Percentiles rank a stretch among this genome's conserved stretches.
Conservation (phyloP, 441 rosid species). For the Viola pubescens region DNA sequence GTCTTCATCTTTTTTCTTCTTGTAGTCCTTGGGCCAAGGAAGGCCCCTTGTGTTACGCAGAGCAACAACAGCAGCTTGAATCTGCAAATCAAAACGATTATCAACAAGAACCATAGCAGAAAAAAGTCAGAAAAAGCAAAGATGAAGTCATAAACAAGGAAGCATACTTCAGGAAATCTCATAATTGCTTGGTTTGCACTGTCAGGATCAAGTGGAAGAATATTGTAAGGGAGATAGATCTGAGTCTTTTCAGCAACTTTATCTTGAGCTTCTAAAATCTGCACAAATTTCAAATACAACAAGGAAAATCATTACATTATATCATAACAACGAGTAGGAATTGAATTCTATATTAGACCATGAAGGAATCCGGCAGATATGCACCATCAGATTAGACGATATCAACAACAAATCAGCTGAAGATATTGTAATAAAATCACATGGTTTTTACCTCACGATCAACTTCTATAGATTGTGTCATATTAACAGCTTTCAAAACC, state of each 20-base stretch:
- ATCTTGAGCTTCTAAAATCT: conserved; percentile 92
- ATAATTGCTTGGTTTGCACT: conserved; percentile 96
- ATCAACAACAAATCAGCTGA: conserved; percentile 3
- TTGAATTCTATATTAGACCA: too few species aligned
- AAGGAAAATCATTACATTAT: conserved; percentile 4
- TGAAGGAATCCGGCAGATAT: background rate
- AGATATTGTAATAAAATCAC: conserved; percentile 6
- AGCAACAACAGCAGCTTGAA: conserved; percentile 86
- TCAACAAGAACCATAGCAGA: conserved; percentile 9
- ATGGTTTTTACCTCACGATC: conserved; percentile 70
- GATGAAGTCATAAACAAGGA: conserved; percentile 16
- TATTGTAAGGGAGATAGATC: conserved; percentile 83
- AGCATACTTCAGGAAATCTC: conserved; percentile 87
- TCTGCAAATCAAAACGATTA: conserved; percentile 34
- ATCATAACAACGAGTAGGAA: too few species aligned
- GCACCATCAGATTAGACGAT: background rate
- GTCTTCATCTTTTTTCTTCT: conserved; percentile 79
- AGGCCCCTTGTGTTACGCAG: conserved; percentile 97
- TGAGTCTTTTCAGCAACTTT: conserved; percentile 93
- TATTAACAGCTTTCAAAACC: conserved; percentile 93
- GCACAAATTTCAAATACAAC: conserved; percentile 19
- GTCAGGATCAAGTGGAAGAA: conserved; percentile 97
- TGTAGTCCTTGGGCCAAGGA: conserved; percentile 89
- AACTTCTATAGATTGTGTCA: conserved; percentile 88
- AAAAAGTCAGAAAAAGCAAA: conserved; percentile 9